phyloP scores from a whole-genome alignment of 768 basidiomycete species.

The Lactifluus echinatus region DNA sequence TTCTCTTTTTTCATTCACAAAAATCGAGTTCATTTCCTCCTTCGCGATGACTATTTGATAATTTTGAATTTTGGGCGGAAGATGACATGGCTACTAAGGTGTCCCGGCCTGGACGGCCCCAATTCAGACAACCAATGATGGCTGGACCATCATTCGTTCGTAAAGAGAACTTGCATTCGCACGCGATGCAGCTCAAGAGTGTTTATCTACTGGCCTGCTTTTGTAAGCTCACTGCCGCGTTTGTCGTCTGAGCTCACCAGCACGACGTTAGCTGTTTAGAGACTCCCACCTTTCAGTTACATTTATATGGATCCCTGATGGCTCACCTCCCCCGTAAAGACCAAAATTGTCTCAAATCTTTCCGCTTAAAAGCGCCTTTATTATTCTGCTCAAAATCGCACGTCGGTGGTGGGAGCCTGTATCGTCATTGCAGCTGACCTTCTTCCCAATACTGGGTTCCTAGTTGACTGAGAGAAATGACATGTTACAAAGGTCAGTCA shows the following conservation, averaged over 20 bases:
- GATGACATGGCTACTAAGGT: background rate
- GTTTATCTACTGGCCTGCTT: background rate
- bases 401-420: background rate
- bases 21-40: background rate
- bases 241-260: background rate
- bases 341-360: background rate
- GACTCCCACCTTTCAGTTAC: slow-evolving; percentile 1
- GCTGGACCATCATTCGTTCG: background rate
- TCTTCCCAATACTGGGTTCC: background rate
- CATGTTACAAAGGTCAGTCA: background rate
- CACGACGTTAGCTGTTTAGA: background rate
- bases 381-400: background rate
- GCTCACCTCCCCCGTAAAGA: background rate
- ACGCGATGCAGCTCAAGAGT: background rate
- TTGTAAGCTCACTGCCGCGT: background rate
- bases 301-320: background rate
- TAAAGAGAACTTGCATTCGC: background rate
- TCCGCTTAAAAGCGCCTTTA: background rate
- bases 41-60: slow-evolving; percentile 3
- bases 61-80: background rate
- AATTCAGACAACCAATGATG: background rate
- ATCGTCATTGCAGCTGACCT: background rate
- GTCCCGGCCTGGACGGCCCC: background rate
- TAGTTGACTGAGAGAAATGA: slow-evolving; percentile 1
- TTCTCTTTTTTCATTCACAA: background rate